A percentile compares a stretch with the other conserved stretches of the same genome.
phyloP scores from a whole-genome alignment of 2,329 filamentous ascomycete genomes.

The Cryphonectria nitschkei region DNA sequence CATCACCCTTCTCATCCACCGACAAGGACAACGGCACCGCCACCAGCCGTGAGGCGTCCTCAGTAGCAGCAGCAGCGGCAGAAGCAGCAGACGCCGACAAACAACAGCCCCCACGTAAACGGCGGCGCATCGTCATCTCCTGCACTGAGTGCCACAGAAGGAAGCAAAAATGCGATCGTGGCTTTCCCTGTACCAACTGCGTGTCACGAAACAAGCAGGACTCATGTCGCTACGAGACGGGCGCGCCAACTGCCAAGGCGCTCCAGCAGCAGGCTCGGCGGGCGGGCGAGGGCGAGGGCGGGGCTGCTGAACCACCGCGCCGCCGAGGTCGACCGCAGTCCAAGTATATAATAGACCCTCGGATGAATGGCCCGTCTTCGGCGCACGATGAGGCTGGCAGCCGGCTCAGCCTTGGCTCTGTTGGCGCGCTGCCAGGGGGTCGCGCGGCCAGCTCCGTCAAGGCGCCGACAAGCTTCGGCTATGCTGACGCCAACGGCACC shows the following conservation, averaged over 20 bases:
- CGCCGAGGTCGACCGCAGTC: slow-evolving; percentile 25
- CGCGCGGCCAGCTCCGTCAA: slow-evolving; percentile 45
- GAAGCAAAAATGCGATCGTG: slow-evolving; percentile 67
- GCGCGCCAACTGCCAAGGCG: slow-evolving; percentile 48
- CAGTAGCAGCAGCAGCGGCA: background rate
- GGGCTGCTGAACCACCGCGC: background rate
- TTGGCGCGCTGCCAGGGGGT: background rate
- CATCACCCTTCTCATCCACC: slow-evolving; percentile 21
- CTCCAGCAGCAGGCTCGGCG: slow-evolving; percentile 29
- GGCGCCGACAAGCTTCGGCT: slow-evolving; percentile 48
- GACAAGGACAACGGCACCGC: slow-evolving; percentile 6
- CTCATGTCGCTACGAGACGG: slow-evolving; percentile 61
- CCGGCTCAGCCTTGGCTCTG: background rate
- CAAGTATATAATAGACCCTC: slow-evolving; percentile 8
- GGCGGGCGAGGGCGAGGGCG: slow-evolving; percentile 22
- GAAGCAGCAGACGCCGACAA: slow-evolving; percentile 27
- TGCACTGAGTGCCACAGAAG: slow-evolving; percentile 67
- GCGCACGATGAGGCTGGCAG: background rate
- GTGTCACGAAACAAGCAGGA: slow-evolving; percentile 58
- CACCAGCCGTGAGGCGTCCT: background rate
- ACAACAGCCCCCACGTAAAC: slow-evolving; percentile 55
- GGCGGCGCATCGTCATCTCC: slow-evolving; percentile 63
- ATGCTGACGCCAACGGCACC: slow-evolving; percentile 48
- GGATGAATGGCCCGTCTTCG: background rate
- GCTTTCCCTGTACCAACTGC: slow-evolving; percentile 64